Evolutionary conservation across 2,329 filamentous ascomycete genomes (phyloP).

Genomic region (Sclerotinia nivalis): DNA sequence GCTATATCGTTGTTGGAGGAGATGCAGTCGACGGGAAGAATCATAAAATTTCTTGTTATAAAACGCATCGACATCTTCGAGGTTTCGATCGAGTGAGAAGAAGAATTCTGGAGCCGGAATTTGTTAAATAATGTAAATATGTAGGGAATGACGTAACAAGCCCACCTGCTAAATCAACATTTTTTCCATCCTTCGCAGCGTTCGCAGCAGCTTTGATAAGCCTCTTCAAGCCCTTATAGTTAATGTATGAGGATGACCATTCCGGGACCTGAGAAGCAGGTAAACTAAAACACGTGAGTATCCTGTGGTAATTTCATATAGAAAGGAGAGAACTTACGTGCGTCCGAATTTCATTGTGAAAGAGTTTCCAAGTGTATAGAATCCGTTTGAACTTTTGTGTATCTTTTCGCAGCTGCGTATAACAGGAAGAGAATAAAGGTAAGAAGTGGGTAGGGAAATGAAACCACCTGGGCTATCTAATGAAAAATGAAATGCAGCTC

Average conservation of each 20-base stretch:
- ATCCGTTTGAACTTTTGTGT: not conserved
- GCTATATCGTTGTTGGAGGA: conserved; percentile 87
- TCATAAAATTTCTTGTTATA: conserved; percentile 96
- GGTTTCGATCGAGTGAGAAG: conserved; percentile 91
- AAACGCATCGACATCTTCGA: conserved; percentile 94
- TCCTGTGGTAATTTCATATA: not conserved
- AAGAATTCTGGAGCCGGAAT: conserved; percentile 74
- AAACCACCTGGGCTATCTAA: conserved; percentile 27
- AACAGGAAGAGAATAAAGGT: not conserved
- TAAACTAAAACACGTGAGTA: conserved; percentile 49
- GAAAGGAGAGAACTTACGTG: conserved; percentile 50
- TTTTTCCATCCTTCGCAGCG: conserved; percentile 65
- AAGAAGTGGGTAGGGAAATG: not conserved
- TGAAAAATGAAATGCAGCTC: conserved; percentile 35
- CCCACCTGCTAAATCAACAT: conserved; percentile 87
- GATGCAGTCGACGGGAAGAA: conserved; percentile 76
- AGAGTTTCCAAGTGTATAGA: not conserved
- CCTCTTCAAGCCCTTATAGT: conserved; percentile 93
- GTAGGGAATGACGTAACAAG: conserved; percentile 37
- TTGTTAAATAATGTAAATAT: conserved; percentile 38
- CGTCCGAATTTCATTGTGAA: conserved; percentile 62
- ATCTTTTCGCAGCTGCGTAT: not conserved
- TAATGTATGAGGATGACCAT: conserved; percentile 81
- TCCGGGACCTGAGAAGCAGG: conserved; percentile 83
- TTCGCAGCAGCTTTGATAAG: conserved; percentile 78